A percentile compares a stretch with the other conserved stretches of the same genome.
Conservation (phyloP, 1,284 basidiomycete species). For the Taiwanofungus camphoratus region DNA sequence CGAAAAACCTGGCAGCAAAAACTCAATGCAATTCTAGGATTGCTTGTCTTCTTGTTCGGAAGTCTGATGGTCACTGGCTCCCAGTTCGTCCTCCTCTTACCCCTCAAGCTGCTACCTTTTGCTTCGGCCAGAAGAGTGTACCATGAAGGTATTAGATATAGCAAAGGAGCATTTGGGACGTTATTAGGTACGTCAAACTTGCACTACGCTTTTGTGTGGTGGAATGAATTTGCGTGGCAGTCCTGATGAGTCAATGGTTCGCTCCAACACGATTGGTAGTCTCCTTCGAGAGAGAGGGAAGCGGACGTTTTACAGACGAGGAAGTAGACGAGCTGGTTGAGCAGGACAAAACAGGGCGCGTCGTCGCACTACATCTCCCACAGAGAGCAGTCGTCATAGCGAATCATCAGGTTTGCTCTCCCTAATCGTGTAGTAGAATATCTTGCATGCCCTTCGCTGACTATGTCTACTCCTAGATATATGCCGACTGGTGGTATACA, state of each 20-base stretch:
- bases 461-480: constrained; percentile 48
- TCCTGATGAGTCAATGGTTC: constrained; percentile 77
- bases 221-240: constrained; percentile 30
- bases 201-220: neutral
- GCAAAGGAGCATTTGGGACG: constrained; percentile 77
- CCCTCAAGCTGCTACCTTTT: constrained; percentile 55
- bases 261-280: constrained; percentile 74
- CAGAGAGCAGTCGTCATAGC: constrained; percentile 73
- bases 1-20: constrained; percentile 48
- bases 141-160: constrained; percentile 65
- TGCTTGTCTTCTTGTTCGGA: constrained; percentile 59
- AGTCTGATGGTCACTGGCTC: constrained; percentile 65
- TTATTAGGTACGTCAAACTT: constrained; percentile 54
- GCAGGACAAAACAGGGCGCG: constrained; percentile 49
- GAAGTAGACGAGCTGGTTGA: constrained; percentile 54
- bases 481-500: constrained; percentile 89
- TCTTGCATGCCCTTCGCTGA: neutral
- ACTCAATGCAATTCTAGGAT: constrained; percentile 48
- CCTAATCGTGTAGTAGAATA: neutral
- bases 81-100: constrained; percentile 66
- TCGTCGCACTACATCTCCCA: constrained; percentile 65
- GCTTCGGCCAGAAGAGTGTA: constrained; percentile 47
- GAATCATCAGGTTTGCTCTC: constrained; percentile 67
- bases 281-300: constrained; percentile 67
- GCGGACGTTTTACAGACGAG: constrained; percentile 52